phyloP scores from a whole-genome alignment of 768 basidiomycete species.

The Solioccasus polychromus region DNA sequence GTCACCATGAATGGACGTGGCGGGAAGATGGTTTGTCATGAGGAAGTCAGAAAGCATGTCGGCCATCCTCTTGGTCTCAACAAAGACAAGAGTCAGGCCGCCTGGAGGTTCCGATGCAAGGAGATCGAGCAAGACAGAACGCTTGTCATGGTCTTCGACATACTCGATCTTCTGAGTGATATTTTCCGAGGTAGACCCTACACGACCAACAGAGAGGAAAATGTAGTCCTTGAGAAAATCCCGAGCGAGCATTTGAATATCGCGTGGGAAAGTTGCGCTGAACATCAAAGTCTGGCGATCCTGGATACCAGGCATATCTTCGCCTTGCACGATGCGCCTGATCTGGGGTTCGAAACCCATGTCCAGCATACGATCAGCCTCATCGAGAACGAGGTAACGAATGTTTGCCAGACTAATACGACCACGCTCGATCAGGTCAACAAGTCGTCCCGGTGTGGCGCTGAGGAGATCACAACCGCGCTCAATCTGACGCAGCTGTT shows the following conservation, averaged over 20 bases:
- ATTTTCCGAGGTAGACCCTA: constrained; percentile 98
- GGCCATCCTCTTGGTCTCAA: constrained; percentile 99
- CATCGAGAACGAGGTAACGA: constrained; percentile 96
- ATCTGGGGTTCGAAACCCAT: constrained; percentile 99
- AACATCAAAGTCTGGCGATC: constrained; percentile 99
- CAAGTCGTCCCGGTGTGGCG: constrained; percentile 96
- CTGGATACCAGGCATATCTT: constrained; percentile 93
- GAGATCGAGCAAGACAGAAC: constrained; percentile 93
- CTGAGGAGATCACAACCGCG: constrained; percentile 96
- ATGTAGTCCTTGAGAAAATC: constrained; percentile 99
- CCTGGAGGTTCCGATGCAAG: constrained; percentile 67
- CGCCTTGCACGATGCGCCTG: constrained; percentile 94
- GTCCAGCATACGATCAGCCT: constrained; percentile 99
- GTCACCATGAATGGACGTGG: constrained; percentile 98
- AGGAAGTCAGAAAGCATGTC: constrained; percentile 98
- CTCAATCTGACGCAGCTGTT: constrained; percentile 91
- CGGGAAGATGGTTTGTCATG: constrained; percentile 73
- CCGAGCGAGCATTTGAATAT: constrained; percentile 94
- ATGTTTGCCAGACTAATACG: constrained; percentile 95
- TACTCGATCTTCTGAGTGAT: constrained; percentile 99
- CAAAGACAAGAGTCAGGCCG: constrained; percentile 93
- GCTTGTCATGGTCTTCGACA: constrained; percentile 96
- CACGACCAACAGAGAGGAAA: constrained; percentile 97
- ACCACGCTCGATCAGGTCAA: constrained; percentile 97
- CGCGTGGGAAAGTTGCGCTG: constrained; percentile 97